Percentiles rank a stretch among this genome's conserved stretches.
Conservation (phyloP, 2,329 filamentous ascomycete genomes). For the Trichoderma sp. region DNA sequence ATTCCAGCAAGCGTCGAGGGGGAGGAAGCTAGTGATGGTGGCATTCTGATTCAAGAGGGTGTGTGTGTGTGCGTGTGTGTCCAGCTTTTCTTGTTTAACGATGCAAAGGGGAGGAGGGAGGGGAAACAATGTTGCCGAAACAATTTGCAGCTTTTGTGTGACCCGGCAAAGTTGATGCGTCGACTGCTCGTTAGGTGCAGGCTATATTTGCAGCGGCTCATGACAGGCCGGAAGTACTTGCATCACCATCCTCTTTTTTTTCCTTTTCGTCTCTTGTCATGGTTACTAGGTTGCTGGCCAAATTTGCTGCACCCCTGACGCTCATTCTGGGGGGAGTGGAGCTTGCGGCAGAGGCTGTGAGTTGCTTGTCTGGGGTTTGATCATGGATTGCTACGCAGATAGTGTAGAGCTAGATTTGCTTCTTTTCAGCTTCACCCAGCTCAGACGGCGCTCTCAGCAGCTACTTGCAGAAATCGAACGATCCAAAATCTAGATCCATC, state of each 20-base stretch:
- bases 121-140: not conserved
- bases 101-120: not conserved
- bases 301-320: not conserved
- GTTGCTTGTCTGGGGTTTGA: not conserved
- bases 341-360: not conserved
- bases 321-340: not conserved
- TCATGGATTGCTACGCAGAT: not conserved
- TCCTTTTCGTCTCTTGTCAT: not conserved
- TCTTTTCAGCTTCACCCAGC: not conserved
- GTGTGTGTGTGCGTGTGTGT: not conserved
- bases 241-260: not conserved
- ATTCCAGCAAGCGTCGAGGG: not conserved
- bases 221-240: conserved; percentile 9
- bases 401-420: not conserved
- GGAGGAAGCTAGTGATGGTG: too few relatives aligned
- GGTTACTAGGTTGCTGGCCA: not conserved
- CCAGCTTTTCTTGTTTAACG: not conserved
- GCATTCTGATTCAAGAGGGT: not conserved
- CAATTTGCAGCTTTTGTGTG: not conserved
- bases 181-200: not conserved
- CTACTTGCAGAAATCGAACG: not conserved
- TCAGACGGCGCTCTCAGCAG: not conserved
- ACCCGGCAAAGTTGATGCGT: not conserved
- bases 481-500: not conserved
- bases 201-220: not conserved